Evolutionary conservation across 2,329 filamentous ascomycete genomes (phyloP).

Genomic region (Trichoderma endophyticum): DNA sequence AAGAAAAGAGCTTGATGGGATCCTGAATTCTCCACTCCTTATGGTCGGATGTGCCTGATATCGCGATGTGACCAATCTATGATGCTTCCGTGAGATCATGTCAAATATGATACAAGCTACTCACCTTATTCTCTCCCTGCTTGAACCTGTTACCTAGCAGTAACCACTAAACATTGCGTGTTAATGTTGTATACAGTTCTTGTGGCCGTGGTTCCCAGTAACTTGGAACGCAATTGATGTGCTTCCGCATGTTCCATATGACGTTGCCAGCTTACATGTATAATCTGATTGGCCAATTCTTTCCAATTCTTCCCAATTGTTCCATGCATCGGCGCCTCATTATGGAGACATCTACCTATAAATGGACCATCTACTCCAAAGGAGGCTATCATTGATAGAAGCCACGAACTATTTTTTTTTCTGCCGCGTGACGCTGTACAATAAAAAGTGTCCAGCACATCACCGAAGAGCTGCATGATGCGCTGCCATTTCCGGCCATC

Average conservation of each 20-base stretch:
- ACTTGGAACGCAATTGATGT: neutral
- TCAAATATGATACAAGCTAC: neutral
- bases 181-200: neutral
- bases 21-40: neutral
- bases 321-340: neutral
- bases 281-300: neutral
- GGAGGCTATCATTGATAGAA: neutral
- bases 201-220: neutral
- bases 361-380: neutral
- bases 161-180: neutral
- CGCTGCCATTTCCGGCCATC: neutral
- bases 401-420: neutral
- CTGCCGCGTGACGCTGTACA: neutral
- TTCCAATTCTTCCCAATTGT: too few relatives aligned
- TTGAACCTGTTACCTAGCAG: neutral
- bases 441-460: neutral
- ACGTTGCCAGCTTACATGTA: neutral
- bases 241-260: neutral
- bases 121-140: neutral
- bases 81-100: neutral
- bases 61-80: neutral
- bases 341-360: neutral
- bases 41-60: neutral
- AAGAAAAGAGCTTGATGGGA: neutral
- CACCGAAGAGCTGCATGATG: neutral